Base-by-base conservation (phyloP, 345 rosid species). In the Theobroma cacao region DNA sequence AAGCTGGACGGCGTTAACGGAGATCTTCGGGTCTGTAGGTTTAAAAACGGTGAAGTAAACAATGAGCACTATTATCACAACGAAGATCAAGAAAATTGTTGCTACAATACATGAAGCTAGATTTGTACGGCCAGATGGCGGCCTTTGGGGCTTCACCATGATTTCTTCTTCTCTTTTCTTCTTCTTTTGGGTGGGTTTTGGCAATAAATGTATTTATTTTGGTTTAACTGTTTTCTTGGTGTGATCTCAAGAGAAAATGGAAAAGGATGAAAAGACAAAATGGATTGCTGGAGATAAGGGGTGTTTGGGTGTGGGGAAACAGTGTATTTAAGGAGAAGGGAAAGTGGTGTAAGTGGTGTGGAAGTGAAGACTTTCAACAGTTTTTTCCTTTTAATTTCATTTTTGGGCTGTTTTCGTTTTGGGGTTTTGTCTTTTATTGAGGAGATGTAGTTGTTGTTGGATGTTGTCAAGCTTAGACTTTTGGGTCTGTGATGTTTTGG, bases 61-160 rank as follows among this genome's bases (percentile, higher is more conserved):
- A 30, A 97, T 86, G 41, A 93, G 89, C 55, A 87, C 72, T 5
- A 89, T 86, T 48, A 90, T 87, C 72, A 91, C 81, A 7, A 91
- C 22, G 79, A 96, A 90, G 79, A 91, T 82, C 74, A 96, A 82
- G 95, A 96, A 96, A 77, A 94, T 76, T 0, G 97, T 86, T 1
- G 99, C 99, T 3, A 96, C 98, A 47, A 91, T 85, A 85, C 99
- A 96, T 6, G 99, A 96, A 2, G 98, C 98, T 20, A 96, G 82
- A 88, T 95, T 95, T 7, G 99, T 90, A 13, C 94, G 88, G 78
- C 91, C 87, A 0, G 95, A 85, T 0, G 83, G 84, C 0, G 84
- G 89, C 24, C 75, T 15, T 26, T 74, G 80, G 3, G 80, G 82
- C 68, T 87, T 85, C 81, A 50, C 62, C 89, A 86, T 86, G 45